A percentile compares a stretch with the other conserved stretches of the same genome.
Conservation (phyloP, 306 rosid genomes). For the Vigna nakashimae region DNA sequence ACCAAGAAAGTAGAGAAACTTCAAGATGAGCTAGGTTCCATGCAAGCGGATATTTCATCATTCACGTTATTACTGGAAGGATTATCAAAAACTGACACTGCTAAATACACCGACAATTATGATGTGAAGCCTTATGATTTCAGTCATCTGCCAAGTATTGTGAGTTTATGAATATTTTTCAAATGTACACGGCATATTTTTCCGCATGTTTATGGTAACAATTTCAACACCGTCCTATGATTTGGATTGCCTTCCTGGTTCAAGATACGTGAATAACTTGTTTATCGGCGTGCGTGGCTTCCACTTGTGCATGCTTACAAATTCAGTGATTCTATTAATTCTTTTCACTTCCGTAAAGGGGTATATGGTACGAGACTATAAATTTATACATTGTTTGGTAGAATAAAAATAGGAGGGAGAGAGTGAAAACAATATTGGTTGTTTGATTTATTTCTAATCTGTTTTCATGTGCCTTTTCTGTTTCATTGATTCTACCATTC, state of each 20-base stretch:
- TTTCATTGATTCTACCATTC: too few relatives aligned
- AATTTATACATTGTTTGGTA: background rate
- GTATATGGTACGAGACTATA: conserved; percentile 19
- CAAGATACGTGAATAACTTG: conserved; percentile 46
- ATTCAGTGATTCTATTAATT: conserved; percentile 3
- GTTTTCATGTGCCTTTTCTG: too few relatives aligned
- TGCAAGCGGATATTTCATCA: conserved; percentile 54
- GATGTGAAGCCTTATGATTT: conserved; percentile 48
- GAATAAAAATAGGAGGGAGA: too few relatives aligned
- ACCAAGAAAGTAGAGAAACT: conserved; percentile 59
- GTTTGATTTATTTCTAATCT: background rate
- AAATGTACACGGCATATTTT: conserved; percentile 9
- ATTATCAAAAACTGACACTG: conserved; percentile 60
- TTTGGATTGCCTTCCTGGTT: conserved; percentile 46
- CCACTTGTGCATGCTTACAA: conserved; percentile 16
- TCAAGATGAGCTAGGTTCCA: conserved; percentile 49
- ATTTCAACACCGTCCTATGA: conserved; percentile 47
- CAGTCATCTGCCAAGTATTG: conserved; percentile 41
- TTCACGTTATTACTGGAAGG: conserved; percentile 64
- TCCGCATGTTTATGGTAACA: conserved; percentile 34
- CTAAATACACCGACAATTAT: conserved; percentile 43
- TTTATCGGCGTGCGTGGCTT: conserved; percentile 2
- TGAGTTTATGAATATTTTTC: conserved; percentile 49
- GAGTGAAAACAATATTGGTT: too few relatives aligned
- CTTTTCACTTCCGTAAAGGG: background rate